Evolutionary conservation across 164 flowering plant genomes (phyloP).

Genomic region (Taxillus chinensis): DNA sequence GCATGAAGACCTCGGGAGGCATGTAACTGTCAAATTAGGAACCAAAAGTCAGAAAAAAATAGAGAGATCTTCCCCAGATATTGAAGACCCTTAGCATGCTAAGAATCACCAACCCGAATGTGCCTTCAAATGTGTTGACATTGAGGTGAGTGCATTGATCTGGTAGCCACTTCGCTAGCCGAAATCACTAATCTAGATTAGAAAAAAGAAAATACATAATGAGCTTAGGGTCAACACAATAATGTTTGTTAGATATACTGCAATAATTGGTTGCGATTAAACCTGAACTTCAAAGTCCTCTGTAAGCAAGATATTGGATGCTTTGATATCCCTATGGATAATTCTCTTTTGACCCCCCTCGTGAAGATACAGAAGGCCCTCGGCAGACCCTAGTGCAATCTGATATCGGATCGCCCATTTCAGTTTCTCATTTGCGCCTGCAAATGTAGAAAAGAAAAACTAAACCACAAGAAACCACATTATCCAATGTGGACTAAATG

Average conservation of each 20-base stretch:
- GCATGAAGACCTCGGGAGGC: slow-evolving; percentile 91
- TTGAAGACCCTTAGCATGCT: neutral
- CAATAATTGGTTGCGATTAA: neutral
- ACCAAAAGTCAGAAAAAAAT: neutral
- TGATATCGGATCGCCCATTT: slow-evolving; percentile 61
- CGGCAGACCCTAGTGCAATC: slow-evolving; percentile 73
- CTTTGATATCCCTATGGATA: slow-evolving; percentile 87
- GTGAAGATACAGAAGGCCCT: slow-evolving; percentile 82
- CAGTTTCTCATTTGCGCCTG: slow-evolving; percentile 52
- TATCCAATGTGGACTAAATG: neutral
- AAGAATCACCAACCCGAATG: slow-evolving; percentile 56
- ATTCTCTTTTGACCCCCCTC: slow-evolving; percentile 80
- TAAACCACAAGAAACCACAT: neutral
- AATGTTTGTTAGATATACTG: no score
- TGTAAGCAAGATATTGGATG: slow-evolving; percentile 78
- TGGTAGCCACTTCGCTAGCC: slow-evolving; percentile 80
- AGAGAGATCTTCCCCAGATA: neutral
- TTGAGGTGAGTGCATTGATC: slow-evolving; percentile 67
- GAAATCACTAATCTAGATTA: slow-evolving; percentile 56
- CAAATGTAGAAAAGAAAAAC: slow-evolving; percentile 1
- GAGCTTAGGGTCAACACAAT: no score
- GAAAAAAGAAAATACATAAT: neutral
- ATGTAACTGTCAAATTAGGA: slow-evolving; percentile 50
- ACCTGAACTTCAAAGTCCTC: slow-evolving; percentile 90
- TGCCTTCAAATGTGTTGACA: slow-evolving; percentile 63